Evolutionary conservation across 2,329 filamentous ascomycete species (phyloP).

Genomic region (Stylonectria norvegica): DNA sequence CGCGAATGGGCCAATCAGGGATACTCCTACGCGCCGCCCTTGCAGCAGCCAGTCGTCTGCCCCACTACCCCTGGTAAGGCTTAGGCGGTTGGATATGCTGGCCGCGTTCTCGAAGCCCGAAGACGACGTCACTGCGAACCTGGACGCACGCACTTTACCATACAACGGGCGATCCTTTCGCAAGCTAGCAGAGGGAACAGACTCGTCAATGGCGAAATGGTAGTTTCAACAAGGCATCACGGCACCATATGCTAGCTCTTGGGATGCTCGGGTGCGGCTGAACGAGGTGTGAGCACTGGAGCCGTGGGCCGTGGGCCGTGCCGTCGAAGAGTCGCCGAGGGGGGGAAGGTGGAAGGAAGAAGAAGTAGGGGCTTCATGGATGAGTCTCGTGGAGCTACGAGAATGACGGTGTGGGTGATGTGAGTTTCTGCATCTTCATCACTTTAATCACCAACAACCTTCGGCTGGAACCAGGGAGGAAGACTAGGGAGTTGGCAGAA

Average conservation of each 20-base stretch:
- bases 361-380: constrained; percentile 4
- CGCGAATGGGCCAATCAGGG: constrained; percentile 23
- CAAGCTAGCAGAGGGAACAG: not conserved
- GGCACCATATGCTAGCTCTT: not conserved
- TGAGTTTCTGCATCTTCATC: constrained; percentile 14
- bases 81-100: constrained; percentile 16
- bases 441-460: constrained; percentile 23
- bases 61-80: constrained; percentile 21
- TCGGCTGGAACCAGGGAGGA: constrained; percentile 1
- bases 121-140: constrained; percentile 15
- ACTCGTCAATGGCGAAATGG: not conserved
- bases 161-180: not conserved
- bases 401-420: constrained; percentile 20
- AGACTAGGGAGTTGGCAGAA: not conserved
- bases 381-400: constrained; percentile 7
- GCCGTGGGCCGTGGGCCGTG: constrained; percentile 7
- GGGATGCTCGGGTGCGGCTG: not conserved
- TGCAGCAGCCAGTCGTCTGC: constrained; percentile 25
- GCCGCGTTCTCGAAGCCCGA: constrained; percentile 10
- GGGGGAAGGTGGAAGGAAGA: constrained; percentile 7
- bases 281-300: too few relatives aligned
- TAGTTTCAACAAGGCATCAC: not conserved
- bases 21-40: constrained; percentile 29
- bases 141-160: not conserved
- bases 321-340: constrained; percentile 1